These are phyloP conservation scores for Tagetes patula DNA, from an alignment of 129 eudicot species.

Conservation along the genomic window DNA sequence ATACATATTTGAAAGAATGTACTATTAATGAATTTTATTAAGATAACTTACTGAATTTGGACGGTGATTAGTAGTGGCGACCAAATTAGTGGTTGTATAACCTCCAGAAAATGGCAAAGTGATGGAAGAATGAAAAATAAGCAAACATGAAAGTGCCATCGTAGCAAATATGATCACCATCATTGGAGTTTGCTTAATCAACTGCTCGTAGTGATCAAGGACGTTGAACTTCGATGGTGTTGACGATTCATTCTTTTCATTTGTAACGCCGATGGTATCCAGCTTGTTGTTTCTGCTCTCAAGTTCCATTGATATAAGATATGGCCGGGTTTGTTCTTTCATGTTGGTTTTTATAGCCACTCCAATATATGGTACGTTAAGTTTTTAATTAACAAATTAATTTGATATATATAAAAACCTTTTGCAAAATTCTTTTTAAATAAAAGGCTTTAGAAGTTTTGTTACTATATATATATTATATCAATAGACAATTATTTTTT, in stretches of 20 bases:
- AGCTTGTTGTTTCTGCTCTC: constrained; percentile 22
- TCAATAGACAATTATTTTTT: background rate
- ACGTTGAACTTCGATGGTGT: constrained; percentile 5
- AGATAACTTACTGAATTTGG: constrained; percentile 26
- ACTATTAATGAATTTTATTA: too few species aligned
- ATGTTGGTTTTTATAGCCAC: background rate
- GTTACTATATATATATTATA: background rate
- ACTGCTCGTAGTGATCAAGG: constrained; percentile 4
- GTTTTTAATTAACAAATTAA: too few species aligned
- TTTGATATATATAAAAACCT: too few species aligned
- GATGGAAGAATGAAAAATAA: constrained; percentile 20
- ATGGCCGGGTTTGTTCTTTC: background rate
- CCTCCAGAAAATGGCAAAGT: constrained; percentile 19
- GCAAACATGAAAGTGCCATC: constrained; percentile 23
- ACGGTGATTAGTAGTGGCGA: background rate
- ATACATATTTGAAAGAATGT: too few species aligned
- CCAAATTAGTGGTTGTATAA: constrained; percentile 14
- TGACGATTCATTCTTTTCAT: background rate
- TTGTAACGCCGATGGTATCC: background rate
- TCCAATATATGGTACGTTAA: background rate
- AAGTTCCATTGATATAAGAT: constrained; percentile 17
- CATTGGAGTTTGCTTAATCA: constrained; percentile 28
- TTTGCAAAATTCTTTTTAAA: too few species aligned
- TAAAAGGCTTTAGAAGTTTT: too few species aligned
- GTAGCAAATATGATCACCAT: constrained; percentile 35